Evolutionary conservation across 2,329 filamentous ascomycete species (phyloP).

Genomic region (Pseudopyricularia cyperi): DNA sequence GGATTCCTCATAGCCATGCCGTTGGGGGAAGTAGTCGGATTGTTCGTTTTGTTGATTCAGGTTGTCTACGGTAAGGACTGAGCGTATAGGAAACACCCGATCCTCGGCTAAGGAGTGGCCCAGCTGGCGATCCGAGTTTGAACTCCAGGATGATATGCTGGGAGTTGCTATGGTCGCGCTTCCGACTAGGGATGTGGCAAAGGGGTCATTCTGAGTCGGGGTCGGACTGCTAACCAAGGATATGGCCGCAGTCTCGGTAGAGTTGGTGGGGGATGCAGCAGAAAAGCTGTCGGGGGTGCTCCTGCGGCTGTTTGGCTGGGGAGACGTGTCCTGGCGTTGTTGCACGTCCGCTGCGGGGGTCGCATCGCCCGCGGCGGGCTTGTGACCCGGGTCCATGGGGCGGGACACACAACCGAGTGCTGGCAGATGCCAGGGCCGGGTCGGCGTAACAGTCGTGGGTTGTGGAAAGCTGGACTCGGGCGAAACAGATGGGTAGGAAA

Average conservation of each 20-base stretch:
- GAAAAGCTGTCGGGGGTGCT: neutral
- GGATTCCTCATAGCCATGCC: conserved; percentile 8
- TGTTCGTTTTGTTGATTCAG: conserved; percentile 21
- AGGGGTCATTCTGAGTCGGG: neutral
- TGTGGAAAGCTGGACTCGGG: neutral
- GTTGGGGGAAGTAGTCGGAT: conserved; percentile 21
- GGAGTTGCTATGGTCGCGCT: conserved; percentile 5
- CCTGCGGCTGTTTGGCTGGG: neutral
- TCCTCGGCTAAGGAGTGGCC: conserved; percentile 25
- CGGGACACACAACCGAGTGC: neutral
- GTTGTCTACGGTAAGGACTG: conserved; percentile 60
- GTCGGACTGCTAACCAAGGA: conserved; percentile 1
- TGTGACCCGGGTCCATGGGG: conserved; percentile 1
- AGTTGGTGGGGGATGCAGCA: neutral
- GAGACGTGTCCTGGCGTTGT: neutral
- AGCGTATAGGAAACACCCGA: conserved; percentile 69
- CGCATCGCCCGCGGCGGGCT: neutral
- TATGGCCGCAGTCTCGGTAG: neutral
- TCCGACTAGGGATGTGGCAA: neutral
- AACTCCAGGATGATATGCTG: conserved; percentile 25
- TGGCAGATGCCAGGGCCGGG: neutral
- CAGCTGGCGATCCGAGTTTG: conserved; percentile 25
- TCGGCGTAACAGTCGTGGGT: neutral
- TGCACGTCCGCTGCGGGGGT: neutral
- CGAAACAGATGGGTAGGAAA: neutral